Percentiles rank a stretch among this genome's conserved stretches.
Evolutionary conservation across 169 alveolate genomes (phyloP).

Genomic region (Plasmodium chabaudi): DNA sequence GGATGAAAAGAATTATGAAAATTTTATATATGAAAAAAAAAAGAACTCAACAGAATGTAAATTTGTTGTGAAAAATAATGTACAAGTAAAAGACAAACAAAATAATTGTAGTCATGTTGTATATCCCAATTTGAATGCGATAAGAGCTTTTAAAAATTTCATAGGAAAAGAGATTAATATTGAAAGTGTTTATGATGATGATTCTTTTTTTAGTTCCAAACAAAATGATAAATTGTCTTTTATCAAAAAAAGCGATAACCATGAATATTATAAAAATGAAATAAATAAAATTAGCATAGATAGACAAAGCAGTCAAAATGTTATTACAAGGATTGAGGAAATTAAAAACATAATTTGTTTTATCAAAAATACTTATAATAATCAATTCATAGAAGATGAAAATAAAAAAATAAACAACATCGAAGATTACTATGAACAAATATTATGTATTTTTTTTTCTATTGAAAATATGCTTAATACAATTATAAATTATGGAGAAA

Average conservation of each 20-base stretch:
- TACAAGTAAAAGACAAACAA: constrained; percentile 2
- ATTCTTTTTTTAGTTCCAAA: background rate
- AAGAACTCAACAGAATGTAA: background rate
- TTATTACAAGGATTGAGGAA: constrained; percentile 23
- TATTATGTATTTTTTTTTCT: constrained; percentile 7
- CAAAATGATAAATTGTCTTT: background rate
- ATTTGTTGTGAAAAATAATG: background rate
- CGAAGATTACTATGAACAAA: background rate
- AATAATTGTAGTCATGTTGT: constrained; percentile 14
- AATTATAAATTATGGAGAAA: constrained; percentile 28
- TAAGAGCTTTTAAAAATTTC: constrained; percentile 45
- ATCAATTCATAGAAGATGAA: background rate
- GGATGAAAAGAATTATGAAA: constrained; percentile 50
- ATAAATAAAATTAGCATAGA: no score
- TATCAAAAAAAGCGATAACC: background rate
- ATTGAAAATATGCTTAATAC: constrained; percentile 4
- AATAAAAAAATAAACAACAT: background rate
- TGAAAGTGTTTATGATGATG: constrained; percentile 4
- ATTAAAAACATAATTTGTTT: constrained; percentile 14
- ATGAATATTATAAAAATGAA: no score
- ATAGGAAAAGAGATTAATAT: constrained; percentile 32
- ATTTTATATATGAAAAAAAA: constrained; percentile 32
- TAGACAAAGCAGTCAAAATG: background rate
- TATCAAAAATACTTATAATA: constrained; percentile 11
- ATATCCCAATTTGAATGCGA: constrained; percentile 14